Percentiles rank a stretch among this genome's conserved stretches.
Conservation (phyloP, 2,329 filamentous ascomycete genomes). For the Elsinoe ampelina region DNA sequence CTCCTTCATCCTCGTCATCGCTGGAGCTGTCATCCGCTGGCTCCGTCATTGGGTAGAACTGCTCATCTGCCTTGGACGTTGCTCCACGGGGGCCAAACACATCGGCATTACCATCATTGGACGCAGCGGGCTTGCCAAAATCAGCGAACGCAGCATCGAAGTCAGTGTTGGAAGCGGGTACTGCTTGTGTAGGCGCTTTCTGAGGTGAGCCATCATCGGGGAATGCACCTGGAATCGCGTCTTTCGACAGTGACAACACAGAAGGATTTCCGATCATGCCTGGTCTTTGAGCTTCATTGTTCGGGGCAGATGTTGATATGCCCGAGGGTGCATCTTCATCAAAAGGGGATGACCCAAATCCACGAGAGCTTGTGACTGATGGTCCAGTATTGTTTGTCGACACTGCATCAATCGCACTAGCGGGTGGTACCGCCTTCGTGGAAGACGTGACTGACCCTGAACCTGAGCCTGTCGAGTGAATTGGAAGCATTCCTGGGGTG, state of each 20-base stretch:
- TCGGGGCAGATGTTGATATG: constrained; percentile 24
- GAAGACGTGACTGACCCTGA: constrained; percentile 66
- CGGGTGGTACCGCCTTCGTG: constrained; percentile 25
- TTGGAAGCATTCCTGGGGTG: constrained; percentile 65
- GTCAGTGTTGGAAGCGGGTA: constrained; percentile 53
- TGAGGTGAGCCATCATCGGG: constrained; percentile 32
- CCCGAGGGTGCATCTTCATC: constrained; percentile 31
- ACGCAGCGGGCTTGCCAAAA: constrained; percentile 41
- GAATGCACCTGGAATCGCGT: constrained; percentile 42
- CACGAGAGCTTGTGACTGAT: constrained; percentile 30
- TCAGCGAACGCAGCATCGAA: constrained; percentile 79
- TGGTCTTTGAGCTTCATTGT: neutral
- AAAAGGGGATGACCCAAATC: constrained; percentile 27
- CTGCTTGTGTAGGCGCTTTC: constrained; percentile 22
- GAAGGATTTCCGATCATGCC: constrained; percentile 29
- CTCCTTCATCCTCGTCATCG: constrained; percentile 56
- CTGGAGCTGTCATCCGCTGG: constrained; percentile 72
- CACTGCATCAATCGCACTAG: constrained; percentile 28
- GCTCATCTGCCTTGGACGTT: constrained; percentile 18
- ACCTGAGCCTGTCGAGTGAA: constrained; percentile 47
- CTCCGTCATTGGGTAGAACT: constrained; percentile 19
- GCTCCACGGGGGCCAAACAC: constrained; percentile 18
- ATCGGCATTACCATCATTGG: constrained; percentile 17
- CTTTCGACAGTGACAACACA: constrained; percentile 18
- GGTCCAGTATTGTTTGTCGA: constrained; percentile 45